Conservation (phyloP, 345 rosid genomes). For the Pelargonium nanum region DNA sequence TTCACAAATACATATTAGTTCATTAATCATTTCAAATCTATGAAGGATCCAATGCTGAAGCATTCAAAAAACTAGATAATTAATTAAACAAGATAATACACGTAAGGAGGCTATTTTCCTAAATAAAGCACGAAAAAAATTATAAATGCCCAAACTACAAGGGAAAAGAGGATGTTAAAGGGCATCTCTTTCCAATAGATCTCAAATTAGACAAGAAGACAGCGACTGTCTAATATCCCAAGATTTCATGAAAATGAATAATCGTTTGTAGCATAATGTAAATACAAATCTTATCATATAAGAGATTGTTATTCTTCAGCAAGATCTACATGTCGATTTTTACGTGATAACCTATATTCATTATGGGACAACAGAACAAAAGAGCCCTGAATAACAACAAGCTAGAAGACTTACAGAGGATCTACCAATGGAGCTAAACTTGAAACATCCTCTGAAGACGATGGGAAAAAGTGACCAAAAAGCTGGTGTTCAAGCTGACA, state of each 20-base stretch:
- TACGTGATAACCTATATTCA: not conserved
- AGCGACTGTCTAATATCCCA: not conserved
- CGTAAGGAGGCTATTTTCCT: not conserved
- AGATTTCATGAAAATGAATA: not conserved
- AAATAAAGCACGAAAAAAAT: not conserved
- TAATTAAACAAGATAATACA: not conserved
- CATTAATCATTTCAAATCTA: not conserved
- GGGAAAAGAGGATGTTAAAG: not conserved
- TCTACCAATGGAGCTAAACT: slow-evolving; percentile 87
- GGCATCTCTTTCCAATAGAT: too few species aligned
- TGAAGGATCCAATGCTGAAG: not conserved
- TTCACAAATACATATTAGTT: not conserved
- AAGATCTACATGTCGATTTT: not conserved
- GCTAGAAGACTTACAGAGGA: slow-evolving; percentile 59
- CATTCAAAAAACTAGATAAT: too few species aligned
- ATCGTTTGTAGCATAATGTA: not conserved
- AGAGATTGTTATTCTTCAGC: not conserved
- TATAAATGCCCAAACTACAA: not conserved
- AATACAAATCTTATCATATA: not conserved
- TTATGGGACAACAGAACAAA: not conserved
- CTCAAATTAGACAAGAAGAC: not conserved
- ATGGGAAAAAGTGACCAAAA: slow-evolving; percentile 89
- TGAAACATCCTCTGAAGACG: slow-evolving; percentile 78
- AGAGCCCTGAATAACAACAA: slow-evolving; percentile 4
- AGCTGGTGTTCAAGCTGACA: slow-evolving; percentile 96